Evolutionary conservation across 1,139 yeast species (phyloP), one percentile per base, ranked within the genome.

Genomic region (Meyerozyma carpophila): DNA sequence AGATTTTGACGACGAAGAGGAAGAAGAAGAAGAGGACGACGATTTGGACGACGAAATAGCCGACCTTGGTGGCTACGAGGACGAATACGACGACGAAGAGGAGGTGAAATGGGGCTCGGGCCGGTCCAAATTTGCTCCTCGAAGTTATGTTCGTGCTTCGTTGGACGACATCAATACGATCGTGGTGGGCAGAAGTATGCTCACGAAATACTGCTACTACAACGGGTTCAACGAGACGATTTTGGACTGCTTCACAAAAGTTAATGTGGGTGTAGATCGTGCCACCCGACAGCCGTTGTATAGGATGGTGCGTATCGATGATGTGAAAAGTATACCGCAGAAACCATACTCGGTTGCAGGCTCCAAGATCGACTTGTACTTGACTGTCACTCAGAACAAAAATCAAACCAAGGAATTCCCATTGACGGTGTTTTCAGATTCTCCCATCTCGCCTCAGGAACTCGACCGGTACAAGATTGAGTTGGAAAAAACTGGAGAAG

Each of bases 261-360:
- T 93, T 43, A 88, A 89, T 58, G 77, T 91, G 47, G 96, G 96
- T 5, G 58, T 70, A 37, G 86, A 84, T 55, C 75, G 74, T 43
- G 75, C 80, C 41, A 79, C 82, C 7, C 79, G 84, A 39, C 68
- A 69, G 51, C 77, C 84, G n/a, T 77, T 80, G 48, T 93, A 93
- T 63, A 75, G 97, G 54, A 77, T 91, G 79, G 95, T 93, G 39
- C 84, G 81, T 57, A 81, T 94, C 43, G 83, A 81, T 51, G 84
- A 80, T 44, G 74, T 84, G 27, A 76, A 78, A 39, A 65, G 71
- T 40, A 56, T 53, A 16, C 75, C 77, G 3, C 83, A 81, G 36
- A 80, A 73, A 51, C 77, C 82, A 24, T 84, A 84, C 61, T 68
- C 63, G 40, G 64, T 83, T 55, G 80, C 81, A 9, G 72, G 66